Evolutionary conservation across 768 basidiomycete species (phyloP), one percentile per base, ranked within the genome.

Genomic region (Suillus weaverae): DNA sequence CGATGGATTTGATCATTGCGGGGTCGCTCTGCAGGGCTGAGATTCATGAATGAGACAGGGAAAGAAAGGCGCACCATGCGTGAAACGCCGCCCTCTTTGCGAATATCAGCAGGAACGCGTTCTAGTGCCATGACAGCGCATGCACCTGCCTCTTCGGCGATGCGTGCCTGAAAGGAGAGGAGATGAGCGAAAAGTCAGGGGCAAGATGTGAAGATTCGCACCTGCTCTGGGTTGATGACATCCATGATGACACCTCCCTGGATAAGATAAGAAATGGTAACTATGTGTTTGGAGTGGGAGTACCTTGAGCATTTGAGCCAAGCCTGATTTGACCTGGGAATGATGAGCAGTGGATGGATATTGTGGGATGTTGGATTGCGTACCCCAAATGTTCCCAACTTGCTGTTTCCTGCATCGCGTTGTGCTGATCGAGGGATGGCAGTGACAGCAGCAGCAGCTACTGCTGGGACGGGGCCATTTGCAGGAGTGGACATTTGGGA

Each of bases 81-180:
- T 0, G 97, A 94, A 62, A 99, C 97, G 64, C 97, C 97, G 38
- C 97, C 97, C 74, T 93, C 82, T 20, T 84, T 84, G 66, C 97
- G 86, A 73, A 99, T 99, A 74, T 98, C 95, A 14, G 96, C 95
- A 11, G 97, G 97, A 4, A 99, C 94, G 64, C 95, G 84, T 77
- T 97, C 94, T 38, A 96, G 85, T 5, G 94, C 94, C 97, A 99
- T 99, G 67, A 99, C 97, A 65, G 97, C 97, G 74, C 94, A 95
- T 8, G 97, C 97, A 54, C 97, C 97, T 10, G 97, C 97, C 74
- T 95, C 94, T 74, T 99, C 97, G 53, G 97, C 97, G 70, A 98
- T 95, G 66, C 92, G 91, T 65, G 97, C 97, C 90, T 96, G 68
- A 64, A 33, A 41, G 33, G 32, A 61, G 61, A 69, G 32, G 66